phyloP scores from a whole-genome alignment of 768 basidiomycete species.

The Lyophyllum decastes region DNA sequence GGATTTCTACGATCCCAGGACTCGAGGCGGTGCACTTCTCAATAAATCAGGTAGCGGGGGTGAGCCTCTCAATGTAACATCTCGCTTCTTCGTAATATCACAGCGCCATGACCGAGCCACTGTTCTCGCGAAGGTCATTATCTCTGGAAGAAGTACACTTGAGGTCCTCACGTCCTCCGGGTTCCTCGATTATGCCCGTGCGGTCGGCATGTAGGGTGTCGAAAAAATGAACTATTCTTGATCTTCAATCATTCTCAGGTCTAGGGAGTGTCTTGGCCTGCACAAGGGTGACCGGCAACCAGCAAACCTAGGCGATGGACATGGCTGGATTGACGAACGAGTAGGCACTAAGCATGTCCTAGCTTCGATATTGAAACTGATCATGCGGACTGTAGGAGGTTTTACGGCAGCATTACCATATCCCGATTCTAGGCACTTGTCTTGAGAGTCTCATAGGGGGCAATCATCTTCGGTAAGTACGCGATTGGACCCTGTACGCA shows the following conservation, averaged over 20 bases:
- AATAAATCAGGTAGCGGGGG: slow-evolving; percentile 25
- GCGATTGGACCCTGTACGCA: background rate
- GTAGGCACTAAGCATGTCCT: slow-evolving; percentile 11
- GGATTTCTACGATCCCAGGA: slow-evolving; percentile 23
- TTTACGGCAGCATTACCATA: slow-evolving; percentile 66
- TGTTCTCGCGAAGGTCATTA: slow-evolving; percentile 44
- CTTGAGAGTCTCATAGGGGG: slow-evolving; percentile 70
- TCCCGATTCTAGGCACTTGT: slow-evolving; percentile 71
- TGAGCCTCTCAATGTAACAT: slow-evolving; percentile 31
- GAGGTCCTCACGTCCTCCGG: slow-evolving; percentile 47
- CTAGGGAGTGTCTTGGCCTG: slow-evolving; percentile 67
- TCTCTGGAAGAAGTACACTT: slow-evolving; percentile 55
- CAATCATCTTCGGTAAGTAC: slow-evolving; percentile 58
- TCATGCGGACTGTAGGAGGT: slow-evolving; percentile 50
- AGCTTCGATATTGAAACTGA: background rate
- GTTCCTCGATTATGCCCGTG: slow-evolving; percentile 50
- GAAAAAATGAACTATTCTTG: background rate
- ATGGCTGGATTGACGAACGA: slow-evolving; percentile 47
- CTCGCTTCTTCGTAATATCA: background rate
- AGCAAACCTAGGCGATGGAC: slow-evolving; percentile 72
- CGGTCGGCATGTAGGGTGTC: slow-evolving; percentile 52
- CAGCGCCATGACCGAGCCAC: background rate
- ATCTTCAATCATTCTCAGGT: slow-evolving; percentile 20
- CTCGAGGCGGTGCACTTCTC: slow-evolving; percentile 21
- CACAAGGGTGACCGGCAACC: slow-evolving; percentile 55